Percentiles rank a stretch among this genome's conserved stretches.
Conservation (phyloP, 306 rosid species). For the Lupinus albus region DNA sequence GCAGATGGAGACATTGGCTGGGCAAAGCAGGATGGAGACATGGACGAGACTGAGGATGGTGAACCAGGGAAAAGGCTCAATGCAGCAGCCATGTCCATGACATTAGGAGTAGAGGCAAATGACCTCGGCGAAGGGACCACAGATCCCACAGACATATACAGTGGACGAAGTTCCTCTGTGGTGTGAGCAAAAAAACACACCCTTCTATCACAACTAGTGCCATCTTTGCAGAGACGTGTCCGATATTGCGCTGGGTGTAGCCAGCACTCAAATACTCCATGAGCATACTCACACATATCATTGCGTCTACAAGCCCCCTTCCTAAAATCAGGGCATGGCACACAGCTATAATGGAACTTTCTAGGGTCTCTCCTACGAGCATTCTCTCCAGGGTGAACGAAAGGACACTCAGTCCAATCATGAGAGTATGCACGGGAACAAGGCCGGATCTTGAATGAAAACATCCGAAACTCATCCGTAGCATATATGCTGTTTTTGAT, state of each 20-base stretch:
- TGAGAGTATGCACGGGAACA: slow-evolving; percentile 92
- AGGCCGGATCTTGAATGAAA: slow-evolving; percentile 84
- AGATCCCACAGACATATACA: slow-evolving; percentile 80
- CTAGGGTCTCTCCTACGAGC: slow-evolving; percentile 91
- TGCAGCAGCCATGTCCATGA: slow-evolving; percentile 91
- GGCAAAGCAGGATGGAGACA: slow-evolving; percentile 73
- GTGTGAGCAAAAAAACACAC: slow-evolving; percentile 88
- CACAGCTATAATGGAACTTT: slow-evolving; percentile 84
- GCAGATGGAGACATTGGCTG: slow-evolving; percentile 81
- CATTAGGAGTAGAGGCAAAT: slow-evolving; percentile 60
- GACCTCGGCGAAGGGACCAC: slow-evolving; percentile 77
- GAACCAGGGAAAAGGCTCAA: slow-evolving; percentile 77
- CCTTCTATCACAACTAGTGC: slow-evolving; percentile 69
- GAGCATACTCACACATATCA: slow-evolving; percentile 93
- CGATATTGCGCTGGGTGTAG: slow-evolving; percentile 94
- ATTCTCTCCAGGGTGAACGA: slow-evolving; percentile 93
- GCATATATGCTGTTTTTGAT: slow-evolving; percentile 83
- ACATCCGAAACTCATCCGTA: slow-evolving; percentile 87
- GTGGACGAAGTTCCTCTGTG: slow-evolving; percentile 69
- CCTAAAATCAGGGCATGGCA: slow-evolving; percentile 86
- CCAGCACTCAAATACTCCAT: slow-evolving; percentile 94
- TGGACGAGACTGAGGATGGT: slow-evolving; percentile 64
- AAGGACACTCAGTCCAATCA: slow-evolving; percentile 96
- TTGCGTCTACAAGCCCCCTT: slow-evolving; percentile 84
- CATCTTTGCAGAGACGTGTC: slow-evolving; percentile 85